These are phyloP conservation scores for Cryomyces minteri DNA, from an alignment of 495 filamentous ascomycete species.

Conservation along the genomic window DNA sequence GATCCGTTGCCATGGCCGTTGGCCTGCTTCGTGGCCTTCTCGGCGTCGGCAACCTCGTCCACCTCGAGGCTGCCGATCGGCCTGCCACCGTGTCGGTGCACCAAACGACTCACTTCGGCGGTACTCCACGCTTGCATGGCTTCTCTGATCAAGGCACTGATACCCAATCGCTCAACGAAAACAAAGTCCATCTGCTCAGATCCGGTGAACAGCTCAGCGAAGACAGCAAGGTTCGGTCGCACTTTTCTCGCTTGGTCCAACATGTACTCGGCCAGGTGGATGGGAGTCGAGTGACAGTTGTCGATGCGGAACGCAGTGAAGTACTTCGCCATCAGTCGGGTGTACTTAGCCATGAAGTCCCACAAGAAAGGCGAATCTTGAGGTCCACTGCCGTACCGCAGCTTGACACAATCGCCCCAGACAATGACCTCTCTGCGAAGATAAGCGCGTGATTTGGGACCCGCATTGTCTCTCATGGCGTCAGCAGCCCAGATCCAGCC, in stretches of 20 bases:
- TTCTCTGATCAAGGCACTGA: conserved; percentile 83
- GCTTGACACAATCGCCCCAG: conserved; percentile 97
- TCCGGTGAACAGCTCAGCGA: conserved; percentile 92
- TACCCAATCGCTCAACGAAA: conserved; percentile 79
- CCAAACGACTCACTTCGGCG: conserved; percentile 70
- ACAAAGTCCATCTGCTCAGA: conserved; percentile 91
- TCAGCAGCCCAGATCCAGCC: conserved; percentile 99
- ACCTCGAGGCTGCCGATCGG: conserved; percentile 94
- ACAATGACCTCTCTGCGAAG: conserved; percentile 88
- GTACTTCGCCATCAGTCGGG: conserved; percentile 82
- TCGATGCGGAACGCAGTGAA: conserved; percentile 94
- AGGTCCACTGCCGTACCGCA: conserved; percentile 67
- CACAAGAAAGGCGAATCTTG: conserved; percentile 87
- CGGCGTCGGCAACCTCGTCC: conserved; percentile 30
- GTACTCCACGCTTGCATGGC: conserved; percentile 99
- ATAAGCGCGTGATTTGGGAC: conserved; percentile 73
- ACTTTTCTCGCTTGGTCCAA: conserved; percentile 81
- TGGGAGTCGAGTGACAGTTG: conserved; percentile 93
- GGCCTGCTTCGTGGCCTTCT: conserved; percentile 15
- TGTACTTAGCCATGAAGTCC: conserved; percentile 90
- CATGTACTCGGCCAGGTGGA: conserved; percentile 85
- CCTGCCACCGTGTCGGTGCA: conserved; percentile 85
- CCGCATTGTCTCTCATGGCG: conserved; percentile 84
- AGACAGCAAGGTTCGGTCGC: conserved; percentile 74
- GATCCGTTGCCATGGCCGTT: conserved; percentile 25